Conservation (phyloP, 352 stramenopile genomes). For the Aphanomyces cochlioides region DNA sequence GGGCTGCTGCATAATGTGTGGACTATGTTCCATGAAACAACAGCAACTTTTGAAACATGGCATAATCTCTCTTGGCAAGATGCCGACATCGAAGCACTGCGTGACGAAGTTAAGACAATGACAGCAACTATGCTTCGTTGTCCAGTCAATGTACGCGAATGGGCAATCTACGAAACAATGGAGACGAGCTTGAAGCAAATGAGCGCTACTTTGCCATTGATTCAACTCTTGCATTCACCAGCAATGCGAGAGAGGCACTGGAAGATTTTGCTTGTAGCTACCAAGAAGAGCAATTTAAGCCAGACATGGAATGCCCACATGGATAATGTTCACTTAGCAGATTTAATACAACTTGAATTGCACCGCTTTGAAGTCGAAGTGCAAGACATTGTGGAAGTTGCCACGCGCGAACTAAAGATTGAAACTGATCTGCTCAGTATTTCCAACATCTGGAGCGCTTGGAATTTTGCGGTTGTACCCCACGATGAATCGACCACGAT, state of each 20-base stretch:
- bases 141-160: constrained; percentile 72
- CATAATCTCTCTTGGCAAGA: constrained; percentile 75
- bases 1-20: constrained; percentile 85
- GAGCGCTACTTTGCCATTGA: constrained; percentile 77
- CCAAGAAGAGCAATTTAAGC: constrained; percentile 83
- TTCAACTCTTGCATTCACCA: constrained; percentile 93
- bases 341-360: constrained; percentile 78
- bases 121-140: constrained; percentile 79
- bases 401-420: constrained; percentile 87
- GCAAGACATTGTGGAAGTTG: constrained; percentile 82
- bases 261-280: constrained; percentile 80
- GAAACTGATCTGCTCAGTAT: constrained; percentile 88
- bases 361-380: constrained; percentile 82
- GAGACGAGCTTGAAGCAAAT: constrained; percentile 88
- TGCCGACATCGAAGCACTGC: constrained; percentile 77
- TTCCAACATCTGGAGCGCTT: constrained; percentile 75
- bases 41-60: constrained; percentile 81
- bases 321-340: constrained; percentile 49
- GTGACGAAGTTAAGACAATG: constrained; percentile 79
- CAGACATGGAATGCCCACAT: constrained; percentile 58
- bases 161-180: constrained; percentile 84
- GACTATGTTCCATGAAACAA: constrained; percentile 76
- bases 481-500: constrained; percentile 85
- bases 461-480: constrained; percentile 80
- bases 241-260: constrained; percentile 94